phyloP scores from a whole-genome alignment of 164 flowering plant species.

The Paratinospora sagittata region DNA sequence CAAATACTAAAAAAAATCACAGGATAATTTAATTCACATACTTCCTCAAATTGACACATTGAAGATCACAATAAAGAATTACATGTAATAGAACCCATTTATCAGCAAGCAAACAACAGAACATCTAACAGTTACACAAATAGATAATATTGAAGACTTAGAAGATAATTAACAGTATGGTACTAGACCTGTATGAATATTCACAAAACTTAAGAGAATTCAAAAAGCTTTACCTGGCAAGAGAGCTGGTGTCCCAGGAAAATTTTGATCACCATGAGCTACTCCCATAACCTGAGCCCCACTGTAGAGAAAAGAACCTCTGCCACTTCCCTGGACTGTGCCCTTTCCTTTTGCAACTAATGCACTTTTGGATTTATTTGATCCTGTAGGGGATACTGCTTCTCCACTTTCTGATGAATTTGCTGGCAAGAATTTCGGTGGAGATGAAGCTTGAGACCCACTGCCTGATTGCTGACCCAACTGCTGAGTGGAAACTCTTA shows the following conservation, averaged over 20 bases:
- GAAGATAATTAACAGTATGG: too few relatives aligned
- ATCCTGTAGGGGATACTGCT: slow-evolving; percentile 42
- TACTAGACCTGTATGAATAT: too few relatives aligned
- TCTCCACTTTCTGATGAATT: slow-evolving; percentile 52
- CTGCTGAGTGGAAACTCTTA: slow-evolving; percentile 42
- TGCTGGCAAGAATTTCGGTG: slow-evolving; percentile 41
- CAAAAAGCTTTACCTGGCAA: slow-evolving; percentile 59
- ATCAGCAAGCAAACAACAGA: too few relatives aligned
- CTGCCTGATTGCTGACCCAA: slow-evolving; percentile 40
- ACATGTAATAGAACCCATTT: too few relatives aligned
- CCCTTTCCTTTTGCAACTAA: slow-evolving; percentile 59
- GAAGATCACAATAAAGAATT: too few relatives aligned
- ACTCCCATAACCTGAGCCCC: slow-evolving; percentile 68
- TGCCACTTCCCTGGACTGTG: slow-evolving; percentile 52
- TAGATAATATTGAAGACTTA: too few relatives aligned
- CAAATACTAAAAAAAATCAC: too few relatives aligned
- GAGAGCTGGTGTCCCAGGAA: slow-evolving; percentile 61
- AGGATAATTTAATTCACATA: too few relatives aligned
- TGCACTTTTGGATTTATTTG: slow-evolving; percentile 49
- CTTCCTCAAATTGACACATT: too few relatives aligned
- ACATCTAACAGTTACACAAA: too few relatives aligned
- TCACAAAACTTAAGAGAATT: not conserved
- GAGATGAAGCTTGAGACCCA: slow-evolving; percentile 58
- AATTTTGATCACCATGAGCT: slow-evolving; percentile 72
- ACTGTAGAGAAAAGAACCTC: slow-evolving; percentile 60